Percentiles rank a stretch among this genome's conserved stretches.
These are phyloP conservation scores for Penicillium sclerotigenum DNA, from an alignment of 2,329 filamentous ascomycete species.

Conservation along the genomic window DNA sequence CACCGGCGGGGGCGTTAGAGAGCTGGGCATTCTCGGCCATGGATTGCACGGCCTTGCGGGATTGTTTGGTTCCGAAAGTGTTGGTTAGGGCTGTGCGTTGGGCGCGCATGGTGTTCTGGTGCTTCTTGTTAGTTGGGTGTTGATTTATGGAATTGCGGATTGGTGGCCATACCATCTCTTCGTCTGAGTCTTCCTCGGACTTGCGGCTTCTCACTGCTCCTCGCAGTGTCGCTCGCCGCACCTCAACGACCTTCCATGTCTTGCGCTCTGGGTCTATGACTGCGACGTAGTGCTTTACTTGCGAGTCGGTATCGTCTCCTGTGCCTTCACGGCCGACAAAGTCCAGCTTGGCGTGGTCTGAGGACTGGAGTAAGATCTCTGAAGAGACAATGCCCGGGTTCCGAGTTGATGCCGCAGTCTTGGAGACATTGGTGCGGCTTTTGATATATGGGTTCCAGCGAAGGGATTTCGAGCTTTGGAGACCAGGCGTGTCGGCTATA, in stretches of 20 bases:
- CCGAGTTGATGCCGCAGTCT: slow-evolving; percentile 28
- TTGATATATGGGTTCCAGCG: slow-evolving; percentile 46
- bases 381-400: slow-evolving; percentile 41
- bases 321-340: slow-evolving; percentile 54
- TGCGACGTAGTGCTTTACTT: slow-evolving; percentile 60
- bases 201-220: slow-evolving; percentile 41
- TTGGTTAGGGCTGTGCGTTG: slow-evolving; percentile 46
- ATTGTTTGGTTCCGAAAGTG: slow-evolving; percentile 51
- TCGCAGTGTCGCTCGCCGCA: slow-evolving; percentile 55
- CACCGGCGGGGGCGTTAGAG: slow-evolving; percentile 37
- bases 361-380: slow-evolving; percentile 59
- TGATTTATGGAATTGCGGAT: neutral
- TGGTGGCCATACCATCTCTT: slow-evolving; percentile 28
- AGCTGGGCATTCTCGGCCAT: slow-evolving; percentile 49
- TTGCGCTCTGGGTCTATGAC: slow-evolving; percentile 56
- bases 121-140: slow-evolving; percentile 9
- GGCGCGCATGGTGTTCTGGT: slow-evolving; percentile 37
- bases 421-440: slow-evolving; percentile 44
- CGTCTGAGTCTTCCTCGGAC: slow-evolving; percentile 26
- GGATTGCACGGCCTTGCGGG: slow-evolving; percentile 48
- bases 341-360: slow-evolving; percentile 58
- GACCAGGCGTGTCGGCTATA: slow-evolving; percentile 36
- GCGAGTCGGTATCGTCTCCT: slow-evolving; percentile 48
- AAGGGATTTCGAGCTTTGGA: slow-evolving; percentile 31
- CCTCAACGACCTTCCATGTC: slow-evolving; percentile 54